These are phyloP conservation scores for Crucibulum laeve DNA, from an alignment of 768 basidiomycete species.

Conservation along the genomic window DNA sequence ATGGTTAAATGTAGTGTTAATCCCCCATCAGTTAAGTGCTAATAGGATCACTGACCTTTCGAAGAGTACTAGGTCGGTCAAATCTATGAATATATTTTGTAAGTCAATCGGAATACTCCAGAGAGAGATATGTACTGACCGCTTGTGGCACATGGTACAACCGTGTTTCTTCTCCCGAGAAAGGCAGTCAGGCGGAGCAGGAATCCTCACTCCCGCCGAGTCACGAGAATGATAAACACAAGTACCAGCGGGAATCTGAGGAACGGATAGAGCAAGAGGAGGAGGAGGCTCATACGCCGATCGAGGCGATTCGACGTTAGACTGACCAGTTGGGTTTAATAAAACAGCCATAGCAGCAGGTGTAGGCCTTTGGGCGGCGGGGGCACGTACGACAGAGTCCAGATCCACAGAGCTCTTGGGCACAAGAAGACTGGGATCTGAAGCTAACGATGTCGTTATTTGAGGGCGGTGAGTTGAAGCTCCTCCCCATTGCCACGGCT, in stretches of 20 bases:
- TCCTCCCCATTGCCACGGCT: constrained; percentile 22
- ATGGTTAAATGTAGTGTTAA: background rate
- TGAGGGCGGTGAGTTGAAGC: constrained; percentile 24
- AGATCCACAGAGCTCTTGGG: background rate
- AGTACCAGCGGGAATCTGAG: background rate
- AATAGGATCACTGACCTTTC: constrained; percentile 55
- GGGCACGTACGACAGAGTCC: constrained; percentile 23
- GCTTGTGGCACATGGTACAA: constrained; percentile 83
- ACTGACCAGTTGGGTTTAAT: constrained; percentile 31
- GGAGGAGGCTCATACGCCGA: constrained; percentile 7
- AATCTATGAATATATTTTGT: constrained; percentile 24
- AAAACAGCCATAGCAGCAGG: constrained; percentile 44
- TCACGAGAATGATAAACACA: background rate
- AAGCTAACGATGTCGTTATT: background rate
- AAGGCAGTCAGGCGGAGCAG: constrained; percentile 8
- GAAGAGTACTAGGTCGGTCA: constrained; percentile 65
- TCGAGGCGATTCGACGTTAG: constrained; percentile 19
- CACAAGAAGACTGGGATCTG: background rate
- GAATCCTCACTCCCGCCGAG: background rate
- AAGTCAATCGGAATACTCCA: constrained; percentile 13
- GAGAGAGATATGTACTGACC: constrained; percentile 36
- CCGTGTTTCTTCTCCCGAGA: constrained; percentile 70
- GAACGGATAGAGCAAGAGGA: background rate
- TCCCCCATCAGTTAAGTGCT: background rate
- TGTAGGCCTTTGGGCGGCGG: constrained; percentile 37